Percentiles rank a stretch among this genome's conserved stretches.
phyloP scores from a whole-genome alignment of 129 eudicot genomes.

The Apium graveolens region DNA sequence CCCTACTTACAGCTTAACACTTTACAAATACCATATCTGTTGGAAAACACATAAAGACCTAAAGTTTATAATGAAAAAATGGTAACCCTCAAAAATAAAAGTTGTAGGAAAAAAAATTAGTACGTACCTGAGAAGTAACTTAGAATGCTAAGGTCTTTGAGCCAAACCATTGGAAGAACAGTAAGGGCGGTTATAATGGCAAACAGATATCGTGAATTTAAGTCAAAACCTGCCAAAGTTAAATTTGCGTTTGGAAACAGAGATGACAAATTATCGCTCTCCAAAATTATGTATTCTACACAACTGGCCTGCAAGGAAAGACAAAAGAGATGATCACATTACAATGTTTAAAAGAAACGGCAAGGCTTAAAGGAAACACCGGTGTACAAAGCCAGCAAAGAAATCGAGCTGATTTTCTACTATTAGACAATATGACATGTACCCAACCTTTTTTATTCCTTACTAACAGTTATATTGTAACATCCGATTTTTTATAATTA shows the following conservation, averaged over 20 bases:
- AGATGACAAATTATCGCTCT: slow-evolving; percentile 84
- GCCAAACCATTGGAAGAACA: slow-evolving; percentile 89
- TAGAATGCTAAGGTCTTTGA: slow-evolving; percentile 65
- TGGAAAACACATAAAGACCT: neutral
- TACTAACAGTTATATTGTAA: too few species aligned
- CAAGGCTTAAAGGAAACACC: neutral
- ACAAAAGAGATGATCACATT: slow-evolving; percentile 4
- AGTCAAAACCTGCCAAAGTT: slow-evolving; percentile 35
- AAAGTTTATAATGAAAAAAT: neutral
- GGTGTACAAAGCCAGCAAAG: neutral
- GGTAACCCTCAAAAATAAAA: neutral
- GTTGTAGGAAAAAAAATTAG: neutral
- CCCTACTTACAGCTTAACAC: neutral
- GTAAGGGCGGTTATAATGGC: slow-evolving; percentile 56
- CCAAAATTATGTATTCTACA: slow-evolving; percentile 82
- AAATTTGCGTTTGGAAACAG: slow-evolving; percentile 87
- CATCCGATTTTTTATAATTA: too few species aligned
- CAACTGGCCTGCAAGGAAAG: slow-evolving; percentile 61
- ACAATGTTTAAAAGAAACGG: neutral
- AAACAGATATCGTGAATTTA: slow-evolving; percentile 63
- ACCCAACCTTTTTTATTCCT: too few species aligned
- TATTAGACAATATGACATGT: too few species aligned
- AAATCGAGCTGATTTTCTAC: neutral
- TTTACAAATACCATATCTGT: neutral
- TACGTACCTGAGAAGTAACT: slow-evolving; percentile 85